These are phyloP conservation scores for Yamagishiella unicocca DNA, from an alignment of 139 green algal species.

Conservation along the genomic window DNA sequence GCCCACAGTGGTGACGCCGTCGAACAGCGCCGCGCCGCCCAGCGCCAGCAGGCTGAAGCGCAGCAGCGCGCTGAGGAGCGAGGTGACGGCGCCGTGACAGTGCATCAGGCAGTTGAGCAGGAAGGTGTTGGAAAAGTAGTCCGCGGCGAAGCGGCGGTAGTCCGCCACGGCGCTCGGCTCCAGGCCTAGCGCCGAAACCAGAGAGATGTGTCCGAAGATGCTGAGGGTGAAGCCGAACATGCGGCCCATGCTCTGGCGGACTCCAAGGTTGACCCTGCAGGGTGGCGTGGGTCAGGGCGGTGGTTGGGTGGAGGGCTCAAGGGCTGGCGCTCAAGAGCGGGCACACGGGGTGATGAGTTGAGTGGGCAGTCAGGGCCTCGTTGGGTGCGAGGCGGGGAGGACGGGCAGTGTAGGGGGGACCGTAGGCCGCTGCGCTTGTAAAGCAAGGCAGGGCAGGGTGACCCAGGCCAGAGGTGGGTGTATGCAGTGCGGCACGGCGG, in stretches of 20 bases:
- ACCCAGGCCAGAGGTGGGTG: no score
- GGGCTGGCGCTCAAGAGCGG: no score
- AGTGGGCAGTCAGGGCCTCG: no score
- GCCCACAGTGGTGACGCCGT: constrained; percentile 42
- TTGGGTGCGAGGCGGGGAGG: no score
- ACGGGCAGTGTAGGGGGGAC: no score
- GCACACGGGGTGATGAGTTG: no score
- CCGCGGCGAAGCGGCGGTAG: constrained; percentile 33
- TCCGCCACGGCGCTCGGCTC: constrained; percentile 18
- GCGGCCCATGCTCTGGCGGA: constrained; percentile 49
- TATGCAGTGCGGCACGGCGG: no score
- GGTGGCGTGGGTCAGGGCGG: neutral
- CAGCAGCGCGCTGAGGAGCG: constrained; percentile 30
- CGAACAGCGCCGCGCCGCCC: constrained; percentile 52
- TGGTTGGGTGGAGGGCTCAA: neutral
- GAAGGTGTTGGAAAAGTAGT: constrained; percentile 50
- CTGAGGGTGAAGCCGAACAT: constrained; percentile 60
- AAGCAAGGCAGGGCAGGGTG: no score
- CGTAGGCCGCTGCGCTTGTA: no score
- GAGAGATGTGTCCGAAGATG: constrained; percentile 48
- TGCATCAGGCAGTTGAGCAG: constrained; percentile 39
- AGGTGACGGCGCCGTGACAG: constrained; percentile 41
- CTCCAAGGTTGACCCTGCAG: constrained; percentile 33
- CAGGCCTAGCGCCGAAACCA: constrained; percentile 49
- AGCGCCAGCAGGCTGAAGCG: constrained; percentile 42